Evolutionary conservation across 2,329 filamentous ascomycete species (phyloP), one percentile per base, ranked within the genome.

Genomic region (Fusarium sp.): DNA sequence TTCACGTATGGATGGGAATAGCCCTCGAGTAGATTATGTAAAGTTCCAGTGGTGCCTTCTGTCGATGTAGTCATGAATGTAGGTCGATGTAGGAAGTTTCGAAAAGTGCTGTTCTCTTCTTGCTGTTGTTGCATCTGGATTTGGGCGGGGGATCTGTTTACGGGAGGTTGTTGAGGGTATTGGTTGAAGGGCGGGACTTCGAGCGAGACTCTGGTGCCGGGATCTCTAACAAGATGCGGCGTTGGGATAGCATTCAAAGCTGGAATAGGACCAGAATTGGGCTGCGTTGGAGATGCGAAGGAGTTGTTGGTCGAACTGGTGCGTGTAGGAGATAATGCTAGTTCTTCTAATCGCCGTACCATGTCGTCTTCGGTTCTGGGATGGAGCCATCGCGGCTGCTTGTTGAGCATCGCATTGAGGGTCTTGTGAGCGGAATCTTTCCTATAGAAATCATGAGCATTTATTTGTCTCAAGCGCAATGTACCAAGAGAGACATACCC

Each of bases 401-500:
- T 86, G 65, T 87, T 86, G 31, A 88, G 80, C 63, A 87, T 81
- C 10, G 79, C 78, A 53, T 85, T 84, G 66, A 88, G 82, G 21
- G 84, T 86, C 76, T 88, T 88, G 71, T 86, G 85, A 33, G 84
- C 85, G 27, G 86, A 87, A 68, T 88, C 86, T 69, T 83, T 83
- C 36, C 85, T 87, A 57, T 58, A n/a, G 20, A 40, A 5, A 35
- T 54, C 10, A 37, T 64, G 20, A 69, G 57, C 25, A 25, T 25
- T 6, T 29, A 50, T 46, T n/a, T 23, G 47, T 43, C 45, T 33
- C 45, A 27, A 57, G 13, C 15, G 21, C 27, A 52, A 29, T 8
- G 41, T n/a, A 15, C 17, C 9, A 29, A 48, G 37, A 43, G 23
- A n/a, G 15, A 73, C 80, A 55, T 77, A 86, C 84, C 82, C 80